Conservation (phyloP, 208 protist species). For the Acanthamoeba castellanii region DNA sequence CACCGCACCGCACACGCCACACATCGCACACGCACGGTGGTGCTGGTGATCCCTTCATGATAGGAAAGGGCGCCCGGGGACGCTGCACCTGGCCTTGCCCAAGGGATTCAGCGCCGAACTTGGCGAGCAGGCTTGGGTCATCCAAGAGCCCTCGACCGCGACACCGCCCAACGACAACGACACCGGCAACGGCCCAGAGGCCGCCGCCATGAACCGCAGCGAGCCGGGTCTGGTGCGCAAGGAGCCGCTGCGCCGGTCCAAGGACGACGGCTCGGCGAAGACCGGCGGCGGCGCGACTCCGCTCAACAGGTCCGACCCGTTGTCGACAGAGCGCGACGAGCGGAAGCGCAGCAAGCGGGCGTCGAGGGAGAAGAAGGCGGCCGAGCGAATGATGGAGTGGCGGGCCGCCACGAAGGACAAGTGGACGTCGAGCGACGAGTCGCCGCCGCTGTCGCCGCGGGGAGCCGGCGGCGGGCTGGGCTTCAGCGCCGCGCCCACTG, state of each 20-base stretch:
- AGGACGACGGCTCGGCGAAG: background rate
- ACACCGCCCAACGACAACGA: no score
- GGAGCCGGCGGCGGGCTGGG: background rate
- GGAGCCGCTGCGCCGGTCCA: background rate
- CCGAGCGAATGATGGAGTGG: conserved; percentile 7
- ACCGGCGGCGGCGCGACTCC: background rate
- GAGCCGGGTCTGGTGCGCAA: background rate
- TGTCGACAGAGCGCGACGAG: background rate
- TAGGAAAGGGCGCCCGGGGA: background rate
- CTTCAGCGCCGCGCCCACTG: background rate
- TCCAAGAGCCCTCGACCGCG: background rate
- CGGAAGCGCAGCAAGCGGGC: background rate
- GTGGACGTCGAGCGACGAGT: conserved; percentile 3
- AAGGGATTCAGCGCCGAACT: conserved; percentile 8
- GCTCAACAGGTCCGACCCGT: background rate
- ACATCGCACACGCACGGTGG: background rate
- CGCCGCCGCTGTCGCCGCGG: background rate
- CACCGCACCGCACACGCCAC: background rate
- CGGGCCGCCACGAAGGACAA: background rate
- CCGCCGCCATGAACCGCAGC: background rate
- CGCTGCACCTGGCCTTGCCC: background rate
- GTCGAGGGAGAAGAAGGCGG: background rate
- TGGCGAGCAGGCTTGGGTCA: background rate
- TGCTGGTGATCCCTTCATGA: background rate
- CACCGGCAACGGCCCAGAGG: background rate